A percentile compares a stretch with the other conserved stretches of the same genome.
phyloP scores from a whole-genome alignment of 2,329 filamentous ascomycete species.

The Neocatenulostroma microsporum region DNA sequence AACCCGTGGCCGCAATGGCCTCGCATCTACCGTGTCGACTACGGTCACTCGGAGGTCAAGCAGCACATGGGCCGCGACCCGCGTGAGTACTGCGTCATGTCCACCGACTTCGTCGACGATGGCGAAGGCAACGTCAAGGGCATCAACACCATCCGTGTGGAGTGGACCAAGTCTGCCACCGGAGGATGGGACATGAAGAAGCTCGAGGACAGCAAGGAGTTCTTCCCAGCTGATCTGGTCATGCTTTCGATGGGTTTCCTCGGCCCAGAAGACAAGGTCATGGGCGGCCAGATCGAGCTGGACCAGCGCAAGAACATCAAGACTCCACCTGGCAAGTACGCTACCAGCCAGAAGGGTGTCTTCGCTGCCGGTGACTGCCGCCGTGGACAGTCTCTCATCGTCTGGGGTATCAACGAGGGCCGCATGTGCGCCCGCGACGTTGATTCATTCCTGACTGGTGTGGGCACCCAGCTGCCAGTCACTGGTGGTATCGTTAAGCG shows the following conservation, averaged over 20 bases:
- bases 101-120: conserved; percentile 89
- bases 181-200: conserved; percentile 99
- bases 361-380: conserved; percentile 95
- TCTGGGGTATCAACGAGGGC: conserved; percentile 98
- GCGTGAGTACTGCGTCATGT: conserved; percentile 97
- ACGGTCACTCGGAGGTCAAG: conserved; percentile 91
- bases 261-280: conserved; percentile 79
- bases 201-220: conserved; percentile 83
- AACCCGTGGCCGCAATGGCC: conserved; percentile 99
- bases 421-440: conserved; percentile 88
- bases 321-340: conserved; percentile 79
- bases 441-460: conserved; percentile 74
- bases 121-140: conserved; percentile 83
- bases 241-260: conserved; percentile 96
- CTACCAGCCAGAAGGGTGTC: conserved; percentile 77
- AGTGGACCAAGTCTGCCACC: conserved; percentile 84
- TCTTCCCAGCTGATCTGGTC: conserved; percentile 93
- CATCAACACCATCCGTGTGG: conserved; percentile 90
- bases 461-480: conserved; percentile 68
- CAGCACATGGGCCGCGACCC: conserved; percentile 95
- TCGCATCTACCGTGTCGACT: conserved; percentile 96
- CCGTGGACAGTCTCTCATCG: conserved; percentile 88
- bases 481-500: conserved; percentile 89
- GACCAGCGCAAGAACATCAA: conserved; percentile 94
- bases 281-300: conserved; percentile 83